A percentile compares a stretch with the other conserved stretches of the same genome.
Evolutionary conservation across 768 basidiomycete species (phyloP).

Genomic region (Cyclocybe aegerita): DNA sequence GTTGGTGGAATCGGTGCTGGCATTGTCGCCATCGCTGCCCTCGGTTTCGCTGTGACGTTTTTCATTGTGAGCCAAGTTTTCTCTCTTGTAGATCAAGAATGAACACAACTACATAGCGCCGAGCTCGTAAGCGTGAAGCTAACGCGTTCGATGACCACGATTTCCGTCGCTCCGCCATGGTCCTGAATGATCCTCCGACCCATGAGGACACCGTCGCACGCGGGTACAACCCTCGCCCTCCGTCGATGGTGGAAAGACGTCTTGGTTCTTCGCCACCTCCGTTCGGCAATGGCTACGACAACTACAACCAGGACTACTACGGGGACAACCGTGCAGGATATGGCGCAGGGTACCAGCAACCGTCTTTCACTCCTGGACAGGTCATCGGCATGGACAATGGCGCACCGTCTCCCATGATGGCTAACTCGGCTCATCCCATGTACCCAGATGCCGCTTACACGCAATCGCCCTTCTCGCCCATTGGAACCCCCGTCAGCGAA

Average conservation of each 20-base stretch:
- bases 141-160: conserved; percentile 52
- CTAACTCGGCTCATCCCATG: conserved; percentile 15
- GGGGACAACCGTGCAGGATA: conserved; percentile 18
- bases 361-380: conserved; percentile 36
- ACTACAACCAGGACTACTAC: conserved; percentile 21
- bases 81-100: conserved; percentile 2
- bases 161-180: conserved; percentile 65
- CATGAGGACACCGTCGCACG: conserved; percentile 37
- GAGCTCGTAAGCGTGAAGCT: conserved; percentile 39
- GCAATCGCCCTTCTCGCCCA: conserved; percentile 17
- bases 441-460: conserved; percentile 10
- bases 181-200: conserved; percentile 54
- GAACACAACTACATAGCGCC: conserved; percentile 32
- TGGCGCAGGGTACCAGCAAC: conserved; percentile 18
- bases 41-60: conserved; percentile 44
- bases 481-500: conserved; percentile 10
- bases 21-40: conserved; percentile 38
- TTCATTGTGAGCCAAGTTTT: conserved; percentile 40
- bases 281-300: conserved; percentile 30
- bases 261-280: conserved; percentile 33
- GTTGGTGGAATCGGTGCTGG: conserved; percentile 45
- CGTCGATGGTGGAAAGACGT: conserved; percentile 62
- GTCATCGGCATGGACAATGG: conserved; percentile 20
- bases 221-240: conserved; percentile 55
- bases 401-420: conserved; percentile 12